phyloP scores from a whole-genome alignment of 2,329 filamentous ascomycete species.

The Verticillium alfalfae region DNA sequence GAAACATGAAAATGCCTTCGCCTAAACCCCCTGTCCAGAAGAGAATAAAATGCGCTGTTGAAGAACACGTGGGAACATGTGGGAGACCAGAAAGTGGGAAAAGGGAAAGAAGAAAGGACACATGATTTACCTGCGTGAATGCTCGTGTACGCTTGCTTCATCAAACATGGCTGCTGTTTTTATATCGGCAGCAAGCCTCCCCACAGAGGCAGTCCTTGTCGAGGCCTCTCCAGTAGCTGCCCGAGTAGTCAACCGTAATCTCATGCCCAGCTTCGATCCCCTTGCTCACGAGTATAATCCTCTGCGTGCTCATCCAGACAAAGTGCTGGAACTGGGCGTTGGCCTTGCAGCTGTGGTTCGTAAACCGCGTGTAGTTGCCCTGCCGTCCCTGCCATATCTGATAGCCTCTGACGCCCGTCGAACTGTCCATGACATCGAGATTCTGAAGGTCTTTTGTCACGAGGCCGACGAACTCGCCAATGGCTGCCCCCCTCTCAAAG shows the following conservation, averaged over 20 bases:
- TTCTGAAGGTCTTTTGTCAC: constrained; percentile 46
- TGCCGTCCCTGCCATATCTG: constrained; percentile 53
- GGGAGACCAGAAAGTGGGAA: background rate
- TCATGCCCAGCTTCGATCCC: constrained; percentile 47
- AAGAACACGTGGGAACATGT: background rate
- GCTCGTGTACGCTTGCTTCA: background rate
- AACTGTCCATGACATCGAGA: constrained; percentile 49
- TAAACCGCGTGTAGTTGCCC: constrained; percentile 53
- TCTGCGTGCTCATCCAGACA: constrained; percentile 49
- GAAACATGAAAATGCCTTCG: too few species aligned
- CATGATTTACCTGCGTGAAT: too few species aligned
- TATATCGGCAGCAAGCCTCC: constrained; percentile 44
- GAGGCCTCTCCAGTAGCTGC: constrained; percentile 50
- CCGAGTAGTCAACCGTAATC: constrained; percentile 53
- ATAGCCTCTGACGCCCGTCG: constrained; percentile 30
- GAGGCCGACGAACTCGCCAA: constrained; percentile 51
- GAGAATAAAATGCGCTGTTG: background rate
- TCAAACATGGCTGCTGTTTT: background rate
- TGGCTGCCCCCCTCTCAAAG: constrained; percentile 44
- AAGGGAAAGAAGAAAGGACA: too few species aligned
- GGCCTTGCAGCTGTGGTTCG: constrained; percentile 53
- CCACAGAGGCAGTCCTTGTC: constrained; percentile 51
- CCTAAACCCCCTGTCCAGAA: background rate
- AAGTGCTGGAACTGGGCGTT: constrained; percentile 53
- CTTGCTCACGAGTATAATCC: constrained; percentile 49